Evolutionary conservation across 352 stramenopile species (phyloP), one percentile per base, ranked within the genome.

Genomic region (Phytophthora pluvialis): DNA sequence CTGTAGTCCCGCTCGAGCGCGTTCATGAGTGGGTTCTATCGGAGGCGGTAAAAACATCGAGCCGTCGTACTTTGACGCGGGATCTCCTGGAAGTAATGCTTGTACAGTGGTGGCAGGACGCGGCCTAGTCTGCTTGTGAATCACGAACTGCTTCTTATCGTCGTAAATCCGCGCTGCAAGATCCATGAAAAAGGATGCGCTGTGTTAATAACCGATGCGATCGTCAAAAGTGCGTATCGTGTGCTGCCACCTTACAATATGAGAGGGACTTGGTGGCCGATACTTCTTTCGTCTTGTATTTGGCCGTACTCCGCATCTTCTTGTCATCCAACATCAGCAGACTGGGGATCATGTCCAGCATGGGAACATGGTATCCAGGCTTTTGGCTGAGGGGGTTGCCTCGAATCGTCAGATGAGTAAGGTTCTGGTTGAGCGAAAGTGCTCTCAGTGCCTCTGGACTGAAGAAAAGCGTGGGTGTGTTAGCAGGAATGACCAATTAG

Each of bases 101-200:
- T 69, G 70, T 3, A 82, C 59, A 52, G 33, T 71, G 1, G 77
- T 86, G 15, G 73, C 81, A 29, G 71, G 67, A n/a, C 72, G 77
- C 3, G 64, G 53, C 9, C 72, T 67, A 13, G 55, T 77, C 38
- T 84, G 78, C 26, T 81, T 77, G n/a, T 73, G 73, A 9, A 91
- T 83, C 38, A 88, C 60, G 52, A 90, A 93, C 43, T 90, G 73
- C 47, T 93, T 91, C 55, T 90, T 93, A 47, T 91, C 81, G 33
- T 90, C 83, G 28, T 93, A 93, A n/a, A 93, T 70, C 11, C 83
- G 79, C 36, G 81, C 85, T 93, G 38, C 3, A 55, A 21, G 21
- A 21, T 21, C 21, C 7, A 69, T 4, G 16, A 40, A 18, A 7
- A 40, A 36, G 21, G 1, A n/a, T 3, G n/a, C 31, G 21, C 21